Evolutionary conservation across 176 grass and related monocot genomes (phyloP), one percentile per base, ranked within the genome.

Genomic region (Pharus latifolius): DNA sequence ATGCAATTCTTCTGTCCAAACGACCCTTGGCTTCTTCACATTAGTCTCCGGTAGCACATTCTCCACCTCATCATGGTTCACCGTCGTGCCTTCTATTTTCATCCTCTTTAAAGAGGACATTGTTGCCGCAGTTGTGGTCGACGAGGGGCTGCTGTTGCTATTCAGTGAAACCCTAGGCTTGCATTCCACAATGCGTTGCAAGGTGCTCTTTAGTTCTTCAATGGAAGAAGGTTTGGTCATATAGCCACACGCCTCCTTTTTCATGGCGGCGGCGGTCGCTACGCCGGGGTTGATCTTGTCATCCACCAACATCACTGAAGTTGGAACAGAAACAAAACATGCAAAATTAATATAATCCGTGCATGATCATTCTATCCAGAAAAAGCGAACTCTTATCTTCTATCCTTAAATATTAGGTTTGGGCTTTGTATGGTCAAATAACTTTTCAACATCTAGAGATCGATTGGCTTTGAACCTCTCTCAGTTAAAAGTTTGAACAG

Each of bases 231-330:
- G 70, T 40, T 74, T 74, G n/a, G 59, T 60, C 10, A 74, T 37
- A 26, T 74, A 74, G 31, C 60, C 70, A 3, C 19, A 42, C 10
- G 70, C 70, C 2, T 56, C 70, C 9, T 27, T 57, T 9, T 74
- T 41, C 3, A 40, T 48, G 10, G 59, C 55, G 4, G 53, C 35
- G 4, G 35, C 70, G 7, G 47, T 74, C 70, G 31, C 32, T 17
- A 74, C 35, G 1, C 22, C 70, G 25, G 47, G 53, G 26, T 60
- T 74, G 0, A 16, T 22, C 17, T 60, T 54, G 15, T 60, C 70
- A 8, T 37, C 25, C n/a, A n/a, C n/a, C 22, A 54, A 74, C 70
- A 74, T 74, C 70, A 74, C 70, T 74, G 38, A n/a, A n/a, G n/a
- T n/a, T n/a, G n/a, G n/a, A n/a, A n/a, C n/a, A n/a, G n/a, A n/a